Evolutionary conservation across 1,139 yeast genomes (phyloP).

Genomic region (Pneumocystis murina): DNA sequence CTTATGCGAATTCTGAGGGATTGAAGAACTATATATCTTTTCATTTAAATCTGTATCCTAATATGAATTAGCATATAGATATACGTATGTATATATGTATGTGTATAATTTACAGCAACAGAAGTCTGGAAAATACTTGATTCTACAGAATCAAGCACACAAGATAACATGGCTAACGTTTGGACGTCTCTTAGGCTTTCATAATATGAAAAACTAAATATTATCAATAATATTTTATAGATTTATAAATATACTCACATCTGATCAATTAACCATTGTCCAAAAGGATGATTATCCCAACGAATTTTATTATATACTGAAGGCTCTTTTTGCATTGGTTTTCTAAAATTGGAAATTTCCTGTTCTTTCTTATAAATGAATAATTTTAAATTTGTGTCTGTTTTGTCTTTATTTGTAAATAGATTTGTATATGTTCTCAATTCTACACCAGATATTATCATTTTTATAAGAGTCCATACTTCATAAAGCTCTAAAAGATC

Average conservation of each 20-base stretch:
- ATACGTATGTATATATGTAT: neutral
- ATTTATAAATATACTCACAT: conserved; percentile 20
- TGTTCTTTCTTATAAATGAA: conserved; percentile 1
- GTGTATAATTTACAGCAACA: neutral
- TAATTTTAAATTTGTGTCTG: conserved; percentile 1
- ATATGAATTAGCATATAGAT: neutral
- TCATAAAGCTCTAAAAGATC: conserved; percentile 52
- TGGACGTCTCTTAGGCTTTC: conserved; percentile 57
- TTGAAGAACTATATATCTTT: neutral
- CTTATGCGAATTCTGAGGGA: neutral
- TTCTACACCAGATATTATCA: conserved; percentile 23
- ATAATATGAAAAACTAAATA: conserved; percentile 36
- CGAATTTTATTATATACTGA: neutral
- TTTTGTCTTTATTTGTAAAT: conserved; percentile 1
- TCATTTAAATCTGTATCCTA: neutral
- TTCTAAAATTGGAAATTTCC: neutral
- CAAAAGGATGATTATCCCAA: conserved; percentile 79
- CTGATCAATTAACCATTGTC: conserved; percentile 60
- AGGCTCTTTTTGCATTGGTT: neutral
- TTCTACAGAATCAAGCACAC: conserved; percentile 31
- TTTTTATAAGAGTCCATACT: conserved; percentile 59
- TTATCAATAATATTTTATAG: neutral
- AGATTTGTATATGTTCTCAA: conserved; percentile 16
- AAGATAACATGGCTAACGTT: conserved; percentile 80
- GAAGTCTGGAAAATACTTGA: neutral